phyloP scores from a whole-genome alignment of 306 rosid genomes.

The Cicer yamashitae region DNA sequence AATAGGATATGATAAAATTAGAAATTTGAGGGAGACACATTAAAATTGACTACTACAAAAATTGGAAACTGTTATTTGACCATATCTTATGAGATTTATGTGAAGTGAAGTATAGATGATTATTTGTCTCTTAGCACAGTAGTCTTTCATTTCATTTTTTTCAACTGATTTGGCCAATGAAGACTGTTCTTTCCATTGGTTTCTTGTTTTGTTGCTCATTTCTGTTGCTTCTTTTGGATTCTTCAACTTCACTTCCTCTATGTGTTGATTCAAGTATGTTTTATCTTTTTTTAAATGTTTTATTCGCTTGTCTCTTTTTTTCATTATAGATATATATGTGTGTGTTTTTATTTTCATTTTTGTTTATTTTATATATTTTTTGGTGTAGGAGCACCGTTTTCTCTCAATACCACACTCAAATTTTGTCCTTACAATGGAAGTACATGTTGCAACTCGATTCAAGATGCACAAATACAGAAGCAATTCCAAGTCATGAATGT shows the following conservation, averaged over 20 bases:
- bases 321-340: not conserved
- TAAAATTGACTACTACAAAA: constrained; percentile 37
- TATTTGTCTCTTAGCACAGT: constrained; percentile 25
- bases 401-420: constrained; percentile 55
- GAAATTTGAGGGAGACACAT: not conserved
- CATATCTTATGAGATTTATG: constrained; percentile 34
- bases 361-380: constrained; percentile 26
- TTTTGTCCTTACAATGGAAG: constrained; percentile 85
- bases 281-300: not conserved
- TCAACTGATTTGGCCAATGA: constrained; percentile 56
- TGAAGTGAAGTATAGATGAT: constrained; percentile 29
- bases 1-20: constrained; percentile 33
- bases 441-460: constrained; percentile 78
- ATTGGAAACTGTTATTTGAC: not conserved
- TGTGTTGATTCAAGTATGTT: constrained; percentile 83
- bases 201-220: constrained; percentile 56
- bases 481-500: constrained; percentile 70
- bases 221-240: constrained; percentile 58
- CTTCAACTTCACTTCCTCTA: constrained; percentile 73
- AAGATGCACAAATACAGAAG: constrained; percentile 70
- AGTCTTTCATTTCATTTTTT: not conserved
- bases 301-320: not conserved
- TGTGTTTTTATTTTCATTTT: constrained; percentile 1
- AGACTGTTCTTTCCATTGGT: constrained; percentile 49
- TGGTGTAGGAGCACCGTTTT: constrained; percentile 71